Percentiles rank a stretch among this genome's conserved stretches.
Conservation (phyloP, 805 yeast genomes). For the Metschnikowia gruessii region DNA sequence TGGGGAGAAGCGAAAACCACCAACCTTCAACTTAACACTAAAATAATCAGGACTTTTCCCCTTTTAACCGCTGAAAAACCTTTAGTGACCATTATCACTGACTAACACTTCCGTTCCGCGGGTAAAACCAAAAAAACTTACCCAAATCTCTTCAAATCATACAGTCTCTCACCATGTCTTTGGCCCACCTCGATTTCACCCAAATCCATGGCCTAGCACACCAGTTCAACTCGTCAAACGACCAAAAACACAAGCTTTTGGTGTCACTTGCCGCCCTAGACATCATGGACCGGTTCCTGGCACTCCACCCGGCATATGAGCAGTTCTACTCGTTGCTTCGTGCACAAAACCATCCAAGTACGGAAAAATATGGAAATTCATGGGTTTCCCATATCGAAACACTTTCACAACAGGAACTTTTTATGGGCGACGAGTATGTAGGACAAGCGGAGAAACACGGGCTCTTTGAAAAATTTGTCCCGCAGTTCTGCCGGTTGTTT, state of each 20-base stretch:
- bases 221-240: constrained; percentile 4
- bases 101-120: too few species aligned
- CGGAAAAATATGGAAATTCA: constrained; percentile 4
- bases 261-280: constrained; percentile 14
- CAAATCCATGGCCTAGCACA: constrained; percentile 15
- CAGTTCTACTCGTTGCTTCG: constrained; percentile 1
- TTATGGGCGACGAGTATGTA: constrained; percentile 8
- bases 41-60: too few species aligned
- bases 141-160: too few species aligned
- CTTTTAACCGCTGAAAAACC: too few species aligned
- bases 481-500: constrained; percentile 13
- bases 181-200: constrained; percentile 7
- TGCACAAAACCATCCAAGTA: background rate
- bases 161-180: too few species aligned
- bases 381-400: constrained; percentile 11
- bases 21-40: too few species aligned
- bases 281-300: constrained; percentile 26
- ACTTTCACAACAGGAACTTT: constrained; percentile 7
- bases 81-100: too few species aligned
- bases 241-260: background rate
- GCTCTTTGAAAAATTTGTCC: constrained; percentile 8
- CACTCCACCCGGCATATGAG: constrained; percentile 21
- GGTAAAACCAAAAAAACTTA: too few species aligned
- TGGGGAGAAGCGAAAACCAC: too few species aligned
- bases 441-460: constrained; percentile 11